A percentile compares a stretch with the other conserved stretches of the same genome.
phyloP scores from a whole-genome alignment of 1,139 yeast genomes.

The Pichia sp. region DNA sequence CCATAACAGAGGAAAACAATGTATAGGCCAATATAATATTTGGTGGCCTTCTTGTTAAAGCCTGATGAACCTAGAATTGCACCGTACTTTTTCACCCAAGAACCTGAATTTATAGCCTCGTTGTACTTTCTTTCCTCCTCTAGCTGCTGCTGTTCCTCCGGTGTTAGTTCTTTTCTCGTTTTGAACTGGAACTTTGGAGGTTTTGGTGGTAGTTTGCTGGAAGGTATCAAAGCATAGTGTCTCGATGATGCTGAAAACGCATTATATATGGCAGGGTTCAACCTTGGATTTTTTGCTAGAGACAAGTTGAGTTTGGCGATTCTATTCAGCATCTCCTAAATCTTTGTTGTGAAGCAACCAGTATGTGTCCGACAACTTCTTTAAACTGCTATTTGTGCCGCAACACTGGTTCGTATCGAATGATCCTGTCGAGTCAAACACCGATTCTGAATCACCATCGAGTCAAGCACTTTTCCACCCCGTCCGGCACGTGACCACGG shows the following conservation, averaged over 20 bases:
- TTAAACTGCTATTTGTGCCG: too few relatives aligned
- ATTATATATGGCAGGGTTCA: too few relatives aligned
- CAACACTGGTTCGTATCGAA: too few relatives aligned
- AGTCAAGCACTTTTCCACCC: too few relatives aligned
- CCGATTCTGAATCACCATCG: too few relatives aligned
- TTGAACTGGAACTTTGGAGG: slow-evolving; percentile 22
- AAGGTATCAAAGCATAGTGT: not conserved
- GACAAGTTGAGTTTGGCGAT: too few relatives aligned
- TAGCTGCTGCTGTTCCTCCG: slow-evolving; percentile 24
- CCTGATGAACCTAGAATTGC: slow-evolving; percentile 38
- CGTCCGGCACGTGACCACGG: too few relatives aligned
- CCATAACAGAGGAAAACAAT: slow-evolving; percentile 51
- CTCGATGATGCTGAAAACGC: not conserved
- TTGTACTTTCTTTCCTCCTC: slow-evolving; percentile 23
- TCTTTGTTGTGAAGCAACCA: too few relatives aligned
- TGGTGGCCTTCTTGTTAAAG: slow-evolving; percentile 41
- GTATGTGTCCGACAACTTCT: too few relatives aligned
- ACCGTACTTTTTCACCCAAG: slow-evolving; percentile 34
- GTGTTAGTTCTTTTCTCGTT: slow-evolving; percentile 22
- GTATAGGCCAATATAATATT: slow-evolving; percentile 54
- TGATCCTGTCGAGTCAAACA: too few relatives aligned
- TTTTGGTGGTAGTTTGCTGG: slow-evolving; percentile 10
- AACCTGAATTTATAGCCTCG: slow-evolving; percentile 28
- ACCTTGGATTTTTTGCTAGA: too few relatives aligned
- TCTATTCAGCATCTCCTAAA: too few relatives aligned